These are phyloP conservation scores for Colletotrichum magnum DNA, from an alignment of 2,329 filamentous ascomycete genomes.

Conservation along the genomic window DNA sequence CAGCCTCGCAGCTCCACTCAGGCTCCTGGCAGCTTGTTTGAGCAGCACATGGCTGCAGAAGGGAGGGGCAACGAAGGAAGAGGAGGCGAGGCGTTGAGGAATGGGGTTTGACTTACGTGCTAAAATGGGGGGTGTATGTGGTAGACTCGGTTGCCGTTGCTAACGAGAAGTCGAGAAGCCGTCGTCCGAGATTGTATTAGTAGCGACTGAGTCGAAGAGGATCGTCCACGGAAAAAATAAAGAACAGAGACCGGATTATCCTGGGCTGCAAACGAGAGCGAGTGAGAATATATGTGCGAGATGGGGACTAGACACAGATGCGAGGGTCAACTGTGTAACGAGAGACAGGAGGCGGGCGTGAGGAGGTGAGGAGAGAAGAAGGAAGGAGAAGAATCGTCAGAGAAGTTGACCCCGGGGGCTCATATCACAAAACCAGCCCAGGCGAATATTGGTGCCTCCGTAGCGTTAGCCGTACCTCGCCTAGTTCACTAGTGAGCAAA, in stretches of 20 bases:
- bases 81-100: slow-evolving; percentile 19
- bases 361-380: slow-evolving; percentile 21
- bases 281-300: slow-evolving; percentile 28
- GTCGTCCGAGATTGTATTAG: slow-evolving; percentile 16
- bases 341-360: slow-evolving; percentile 24
- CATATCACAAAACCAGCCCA: slow-evolving; percentile 34
- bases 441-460: slow-evolving; percentile 23
- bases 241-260: slow-evolving; percentile 2
- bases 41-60: slow-evolving; percentile 9
- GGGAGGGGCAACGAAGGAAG: background rate
- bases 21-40: slow-evolving; percentile 13
- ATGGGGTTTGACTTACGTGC: slow-evolving; percentile 30
- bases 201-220: slow-evolving; percentile 12
- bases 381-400: slow-evolving; percentile 14
- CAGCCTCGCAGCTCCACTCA: slow-evolving; percentile 13
- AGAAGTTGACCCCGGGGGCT: slow-evolving; percentile 33
- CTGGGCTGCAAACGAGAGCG: background rate
- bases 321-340: slow-evolving; percentile 28
- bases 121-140: background rate
- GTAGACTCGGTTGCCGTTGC: slow-evolving; percentile 21
- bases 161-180: slow-evolving; percentile 2
- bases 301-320: slow-evolving; percentile 10
- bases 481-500: slow-evolving; percentile 7
- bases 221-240: slow-evolving; percentile 1
- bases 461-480: slow-evolving; percentile 19